phyloP scores from a whole-genome alignment of 257 asterid species.

The Perilla frutescens region DNA sequence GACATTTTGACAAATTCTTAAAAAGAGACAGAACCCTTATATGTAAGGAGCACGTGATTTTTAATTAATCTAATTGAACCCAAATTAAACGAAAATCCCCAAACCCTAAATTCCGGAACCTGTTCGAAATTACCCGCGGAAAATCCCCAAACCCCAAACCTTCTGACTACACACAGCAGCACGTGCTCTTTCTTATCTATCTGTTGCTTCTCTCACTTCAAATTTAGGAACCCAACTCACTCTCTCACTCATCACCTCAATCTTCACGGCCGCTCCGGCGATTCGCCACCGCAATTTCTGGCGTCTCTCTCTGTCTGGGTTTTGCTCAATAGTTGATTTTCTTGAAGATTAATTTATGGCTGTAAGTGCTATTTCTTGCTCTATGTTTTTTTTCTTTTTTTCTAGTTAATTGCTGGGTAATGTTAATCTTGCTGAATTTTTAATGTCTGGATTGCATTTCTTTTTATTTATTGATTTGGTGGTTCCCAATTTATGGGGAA shows the following conservation, averaged over 20 bases:
- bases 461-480: background rate
- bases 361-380: slow-evolving; percentile 39
- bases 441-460: slow-evolving; percentile 8
- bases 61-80: too few relatives aligned
- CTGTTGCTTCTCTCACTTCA: background rate
- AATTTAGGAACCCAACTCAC: background rate
- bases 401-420: slow-evolving; percentile 14
- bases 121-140: too few relatives aligned
- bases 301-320: slow-evolving; percentile 27
- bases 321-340: slow-evolving; percentile 27
- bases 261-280: background rate
- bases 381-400: slow-evolving; percentile 19
- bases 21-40: too few relatives aligned
- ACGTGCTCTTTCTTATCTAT: slow-evolving; percentile 8
- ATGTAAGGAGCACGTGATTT: too few relatives aligned
- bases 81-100: too few relatives aligned
- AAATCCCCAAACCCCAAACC: too few relatives aligned
- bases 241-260: background rate
- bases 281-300: slow-evolving; percentile 3
- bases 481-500: background rate
- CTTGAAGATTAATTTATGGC: slow-evolving; percentile 43
- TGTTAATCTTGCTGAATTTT: background rate
- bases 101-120: too few relatives aligned
- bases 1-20: too few relatives aligned
- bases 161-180: slow-evolving; percentile 28